Base-by-base conservation (phyloP, 1,139 yeast species). In the Kodamaea derodonti region DNA sequence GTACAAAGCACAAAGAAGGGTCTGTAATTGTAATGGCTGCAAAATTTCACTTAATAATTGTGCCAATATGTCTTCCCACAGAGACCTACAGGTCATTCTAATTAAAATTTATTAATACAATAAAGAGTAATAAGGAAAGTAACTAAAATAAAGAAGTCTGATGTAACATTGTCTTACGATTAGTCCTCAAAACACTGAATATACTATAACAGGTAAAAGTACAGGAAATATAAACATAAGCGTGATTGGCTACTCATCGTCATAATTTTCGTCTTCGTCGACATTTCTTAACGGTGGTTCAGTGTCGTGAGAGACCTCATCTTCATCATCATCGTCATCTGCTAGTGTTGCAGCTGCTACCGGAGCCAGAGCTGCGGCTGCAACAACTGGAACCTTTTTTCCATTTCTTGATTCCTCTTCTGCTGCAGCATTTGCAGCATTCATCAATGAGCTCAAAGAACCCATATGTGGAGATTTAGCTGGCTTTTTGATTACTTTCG, bases 221-320 rank as follows among this genome's bases (percentile, higher is more conserved):
- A 32, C 37, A 12, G 33, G 37, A 10, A n/a, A 30, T 26, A 30
- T 30, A 24, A 24, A 23, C 17, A 24, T 24, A 30, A 24, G 13
- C 8, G 20, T 13, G 29, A 29, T 22, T 6, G 20, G 15, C 28
- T 29, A 35, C 26, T 38, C 87, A 39, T 83, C 94, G 54, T 85
- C 95, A 54, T 85, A 85, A 53, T 85, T 76, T 51, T 83, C 90
- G 52, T 85, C 95, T 51, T 84, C 95, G 34, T 82, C 90, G 17
- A 85, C 80, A 46, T 80, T 74, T 51, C 95, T 72, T 54, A 83
- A 78, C 15, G 85, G 87, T 20, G 83, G 80, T 46, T 82, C 92
- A 4, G 65, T 62, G 37, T 51, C 56, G 6, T 34, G 27, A 17
- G 43, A 40, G 32, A 46, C 48, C 30, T 56, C 57, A 29, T 56